Evolutionary conservation across 2,329 filamentous ascomycete species (phyloP), one percentile per base, ranked within the genome.

Genomic region (Talaromyces marneffei): DNA sequence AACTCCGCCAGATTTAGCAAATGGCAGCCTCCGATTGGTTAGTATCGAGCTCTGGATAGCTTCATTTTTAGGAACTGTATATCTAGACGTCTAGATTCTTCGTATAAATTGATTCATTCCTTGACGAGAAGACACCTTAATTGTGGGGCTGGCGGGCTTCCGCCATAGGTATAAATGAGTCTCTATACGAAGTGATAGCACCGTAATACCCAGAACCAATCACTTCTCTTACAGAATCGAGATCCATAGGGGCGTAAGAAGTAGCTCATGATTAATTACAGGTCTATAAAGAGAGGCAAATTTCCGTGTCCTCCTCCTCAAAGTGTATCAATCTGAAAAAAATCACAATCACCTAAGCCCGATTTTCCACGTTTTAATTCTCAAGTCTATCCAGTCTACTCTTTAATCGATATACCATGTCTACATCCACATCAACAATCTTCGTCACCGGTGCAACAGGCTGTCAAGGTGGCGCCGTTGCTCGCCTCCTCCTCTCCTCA

Each of bases 371-470:
- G 40, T 7, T 33, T 35, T n/a, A n/a, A n/a, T n/a, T n/a, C n/a
- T n/a, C n/a, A n/a, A n/a, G n/a, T n/a, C n/a, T n/a, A n/a, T n/a
- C n/a, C n/a, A n/a, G n/a, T n/a, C 27, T 31, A 8, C 16, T 35
- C 20, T 42, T 31, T 59, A 57, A 39, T 12, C 37, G 9, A 54
- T 27, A 46, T 29, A 53, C 29, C 33, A 57, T 57, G 54, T 33
- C 27, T 27, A 37, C 57, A 29, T 59, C 59, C 10, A 60, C 55
- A 23, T 56, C 60, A 10, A 62, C 59, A 29, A 66, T 69, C 48
- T 72, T 72, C 58, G 66, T 72, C 52, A 71, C 66, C 54, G 66
- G 66, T 54, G 65, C 72, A 31, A 72, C 66, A 64, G 77, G 74
- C 44, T 71, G 58, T 63, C 71, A 63, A 71, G 71, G 70, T 31